Base-by-base conservation (phyloP, 2,329 filamentous ascomycete genomes). In the Aureobasidium sp. region DNA sequence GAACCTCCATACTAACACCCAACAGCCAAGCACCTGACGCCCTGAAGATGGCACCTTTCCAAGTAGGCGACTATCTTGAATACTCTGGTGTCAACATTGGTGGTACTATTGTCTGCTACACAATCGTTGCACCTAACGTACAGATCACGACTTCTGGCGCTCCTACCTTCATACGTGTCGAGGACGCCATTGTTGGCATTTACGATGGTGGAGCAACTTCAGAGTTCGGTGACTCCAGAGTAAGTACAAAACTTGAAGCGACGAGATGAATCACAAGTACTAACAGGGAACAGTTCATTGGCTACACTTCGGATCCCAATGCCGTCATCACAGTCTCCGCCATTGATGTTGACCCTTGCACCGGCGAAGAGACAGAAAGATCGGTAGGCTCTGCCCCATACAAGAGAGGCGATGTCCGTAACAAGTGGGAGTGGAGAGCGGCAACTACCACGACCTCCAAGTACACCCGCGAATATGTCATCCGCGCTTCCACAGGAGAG, bases 301-400 rank as follows among this genome's bases (percentile, higher is more conserved):
- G 76, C 0, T 74, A 71, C 48, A 71, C 74, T 5, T 76, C 76
- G 1, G 74, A 75, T 42, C 71, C 71, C 13, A 65, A 67, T 39
- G 69, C 71, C 16, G 65, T 66, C 6, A 70, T 77, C 39, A 69
- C 66, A 11, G 71, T 78, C 61, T 71, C 63, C 36, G 75, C 75
- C 42, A 75, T 77, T 29, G 76, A 78, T 7, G 69, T 77, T 21
- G 73, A 78, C 47, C 73, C 73, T 27, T 78, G 76, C 66, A 77
- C 75, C 0, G 76, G 76, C 16, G 70, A 69, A 29, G 70, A 74
- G 41, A 74, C 67, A 2, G 68, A 73, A 34, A 72, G 74, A 7
- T 59, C 69, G 9, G 68, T 78, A 32, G 73, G 72, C 3, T 70
- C 69, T 9, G 71, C 72, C 11, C 67, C 65, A 3, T 70, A 72